Evolutionary conservation across 192 early-diverging fungal species (phyloP).

Genomic region (Entophlyctis helioformis): DNA sequence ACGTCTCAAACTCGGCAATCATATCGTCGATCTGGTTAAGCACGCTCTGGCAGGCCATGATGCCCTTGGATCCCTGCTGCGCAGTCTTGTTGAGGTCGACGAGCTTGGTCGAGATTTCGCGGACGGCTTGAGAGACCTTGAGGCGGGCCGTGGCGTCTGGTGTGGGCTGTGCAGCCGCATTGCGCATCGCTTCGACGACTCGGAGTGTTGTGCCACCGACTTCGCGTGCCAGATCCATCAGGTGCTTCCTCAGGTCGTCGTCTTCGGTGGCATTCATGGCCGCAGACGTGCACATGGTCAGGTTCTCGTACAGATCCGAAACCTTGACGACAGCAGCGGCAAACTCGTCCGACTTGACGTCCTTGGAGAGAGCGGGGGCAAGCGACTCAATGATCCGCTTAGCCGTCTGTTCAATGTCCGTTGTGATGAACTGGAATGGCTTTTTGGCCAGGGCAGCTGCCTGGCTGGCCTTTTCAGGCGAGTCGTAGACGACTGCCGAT

Average conservation of each 20-base stretch:
- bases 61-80: conserved; percentile 28
- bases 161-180: conserved; percentile 28
- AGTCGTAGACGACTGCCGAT: no score
- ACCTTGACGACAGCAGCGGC: conserved; percentile 8
- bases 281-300: conserved; percentile 3
- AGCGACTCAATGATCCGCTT: conserved; percentile 29
- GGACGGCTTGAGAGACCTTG: conserved; percentile 24
- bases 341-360: conserved; percentile 27
- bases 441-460: not conserved
- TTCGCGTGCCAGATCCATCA: conserved; percentile 15
- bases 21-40: conserved; percentile 19
- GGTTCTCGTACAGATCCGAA: conserved; percentile 15
- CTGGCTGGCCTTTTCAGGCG: no score
- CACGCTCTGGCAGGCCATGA: conserved; percentile 22
- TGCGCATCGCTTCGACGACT: conserved; percentile 30
- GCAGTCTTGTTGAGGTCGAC: conserved; percentile 17
- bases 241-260: conserved; percentile 9
- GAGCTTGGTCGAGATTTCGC: conserved; percentile 27
- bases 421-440: conserved; percentile 6
- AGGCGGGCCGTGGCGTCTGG: conserved; percentile 14
- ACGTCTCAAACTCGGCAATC: conserved; percentile 32
- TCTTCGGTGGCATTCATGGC: conserved; percentile 22
- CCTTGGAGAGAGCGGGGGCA: conserved; percentile 29
- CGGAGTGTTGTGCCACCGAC: conserved; percentile 26
- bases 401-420: conserved; percentile 18